A percentile compares a stretch with the other conserved stretches of the same genome.
phyloP scores from a whole-genome alignment of 306 rosid genomes.

The Dalbergia cultrata region DNA sequence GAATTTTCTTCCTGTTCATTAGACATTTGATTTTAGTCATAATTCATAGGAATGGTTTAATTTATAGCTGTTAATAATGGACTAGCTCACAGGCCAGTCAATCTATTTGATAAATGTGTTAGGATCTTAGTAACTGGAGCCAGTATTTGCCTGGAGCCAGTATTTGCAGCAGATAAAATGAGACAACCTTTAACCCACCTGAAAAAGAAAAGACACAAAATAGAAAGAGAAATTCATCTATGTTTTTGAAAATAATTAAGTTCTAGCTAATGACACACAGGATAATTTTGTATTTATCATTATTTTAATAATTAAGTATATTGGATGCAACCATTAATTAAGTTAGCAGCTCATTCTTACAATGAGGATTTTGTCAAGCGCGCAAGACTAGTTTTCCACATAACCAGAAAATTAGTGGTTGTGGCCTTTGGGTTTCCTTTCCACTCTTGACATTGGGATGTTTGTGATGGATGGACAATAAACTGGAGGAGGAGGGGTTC shows the following conservation, averaged over 20 bases:
- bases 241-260: background rate
- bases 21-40: conserved; percentile 22
- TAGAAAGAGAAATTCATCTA: conserved; percentile 9
- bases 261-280: background rate
- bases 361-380: background rate
- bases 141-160: conserved; percentile 20
- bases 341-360: conserved; percentile 4
- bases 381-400: background rate
- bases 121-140: conserved; percentile 7
- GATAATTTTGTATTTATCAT: background rate
- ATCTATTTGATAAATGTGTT: conserved; percentile 13
- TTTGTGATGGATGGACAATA: conserved; percentile 18
- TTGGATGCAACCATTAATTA: conserved; percentile 10
- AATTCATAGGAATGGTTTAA: conserved; percentile 23
- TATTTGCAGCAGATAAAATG: conserved; percentile 18
- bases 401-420: conserved; percentile 10
- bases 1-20: conserved; percentile 42
- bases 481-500: conserved; percentile 27
- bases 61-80: conserved; percentile 12
- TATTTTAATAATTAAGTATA: background rate
- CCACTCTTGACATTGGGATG: conserved; percentile 4
- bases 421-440: conserved; percentile 31
- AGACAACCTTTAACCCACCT: conserved; percentile 20
- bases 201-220: background rate
- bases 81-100: background rate